Percentiles rank a stretch among this genome's conserved stretches.
Conservation (phyloP, 805 yeast genomes). For the Saturnispora silvae region DNA sequence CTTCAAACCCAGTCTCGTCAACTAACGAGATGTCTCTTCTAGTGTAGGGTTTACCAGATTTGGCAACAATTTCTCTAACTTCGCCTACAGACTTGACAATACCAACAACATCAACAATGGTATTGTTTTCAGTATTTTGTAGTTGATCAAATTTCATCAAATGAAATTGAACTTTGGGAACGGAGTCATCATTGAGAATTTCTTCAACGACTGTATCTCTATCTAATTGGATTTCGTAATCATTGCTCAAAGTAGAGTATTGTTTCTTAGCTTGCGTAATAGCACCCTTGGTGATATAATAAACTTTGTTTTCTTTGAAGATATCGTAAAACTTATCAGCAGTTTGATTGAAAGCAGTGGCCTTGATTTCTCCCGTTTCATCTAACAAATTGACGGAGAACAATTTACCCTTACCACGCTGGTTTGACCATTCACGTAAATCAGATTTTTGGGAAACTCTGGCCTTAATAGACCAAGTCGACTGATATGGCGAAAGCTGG, state of each 20-base stretch:
- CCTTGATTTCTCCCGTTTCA: constrained; percentile 92
- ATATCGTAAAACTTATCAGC: constrained; percentile 71
- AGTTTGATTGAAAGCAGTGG: constrained; percentile 83
- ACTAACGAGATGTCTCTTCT: constrained; percentile 83
- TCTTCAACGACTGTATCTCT: constrained; percentile 68
- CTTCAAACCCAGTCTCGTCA: constrained; percentile 70
- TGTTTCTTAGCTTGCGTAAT: constrained; percentile 78
- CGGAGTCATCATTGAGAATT: constrained; percentile 44
- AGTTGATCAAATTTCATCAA: constrained; percentile 62
- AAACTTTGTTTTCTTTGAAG: constrained; percentile 82
- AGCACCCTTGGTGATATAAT: constrained; percentile 71
- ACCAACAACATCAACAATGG: constrained; percentile 77
- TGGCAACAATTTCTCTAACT: constrained; percentile 69
- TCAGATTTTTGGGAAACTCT: constrained; percentile 85
- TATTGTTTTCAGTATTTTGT: constrained; percentile 56
- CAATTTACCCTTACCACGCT: constrained; percentile 80
- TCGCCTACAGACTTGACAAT: constrained; percentile 71
- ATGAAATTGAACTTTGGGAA: constrained; percentile 72
- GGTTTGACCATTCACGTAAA: constrained; percentile 78
- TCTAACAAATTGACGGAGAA: constrained; percentile 83
- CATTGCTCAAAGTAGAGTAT: constrained; percentile 74
- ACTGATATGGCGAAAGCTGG: constrained; percentile 83
- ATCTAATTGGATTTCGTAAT: constrained; percentile 77
- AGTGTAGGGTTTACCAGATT: constrained; percentile 83
- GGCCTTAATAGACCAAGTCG: constrained; percentile 86